Percentiles rank a stretch among this genome's conserved stretches.
Conservation (phyloP, 2,329 filamentous ascomycete species). For the Nannizzia gypsea region DNA sequence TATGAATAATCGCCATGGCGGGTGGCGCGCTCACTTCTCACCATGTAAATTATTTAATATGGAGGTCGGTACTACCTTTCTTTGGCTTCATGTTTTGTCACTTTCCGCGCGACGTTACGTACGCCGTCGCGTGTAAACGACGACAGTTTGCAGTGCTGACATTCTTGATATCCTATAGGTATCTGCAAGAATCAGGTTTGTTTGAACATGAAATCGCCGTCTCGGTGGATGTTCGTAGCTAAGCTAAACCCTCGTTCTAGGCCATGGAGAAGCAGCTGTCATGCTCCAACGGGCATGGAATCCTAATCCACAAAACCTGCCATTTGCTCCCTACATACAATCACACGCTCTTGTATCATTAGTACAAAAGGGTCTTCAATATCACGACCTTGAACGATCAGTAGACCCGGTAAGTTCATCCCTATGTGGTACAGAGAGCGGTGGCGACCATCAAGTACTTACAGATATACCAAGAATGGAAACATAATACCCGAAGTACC, state of each 20-base stretch:
- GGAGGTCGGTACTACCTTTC: constrained; percentile 42
- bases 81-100: constrained; percentile 2
- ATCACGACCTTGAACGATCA: constrained; percentile 40
- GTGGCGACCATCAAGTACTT: constrained; percentile 1
- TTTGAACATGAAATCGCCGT: constrained; percentile 13
- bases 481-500: constrained; percentile 26
- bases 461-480: constrained; percentile 24
- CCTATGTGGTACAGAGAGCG: neutral
- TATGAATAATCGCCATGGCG: constrained; percentile 25
- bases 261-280: constrained; percentile 48
- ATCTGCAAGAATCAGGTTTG: constrained; percentile 46
- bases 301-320: constrained; percentile 48
- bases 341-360: constrained; percentile 49
- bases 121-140: neutral
- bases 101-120: constrained; percentile 12
- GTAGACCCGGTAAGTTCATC: constrained; percentile 35
- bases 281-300: constrained; percentile 53
- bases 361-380: constrained; percentile 52
- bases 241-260: constrained; percentile 21
- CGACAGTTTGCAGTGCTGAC: neutral
- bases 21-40: constrained; percentile 37
- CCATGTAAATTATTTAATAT: constrained; percentile 59
- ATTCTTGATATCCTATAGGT: constrained; percentile 26
- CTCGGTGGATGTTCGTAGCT: constrained; percentile 12
- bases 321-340: constrained; percentile 49